A percentile compares a stretch with the other conserved stretches of the same genome.
These are phyloP conservation scores for Flaveria ramosissima DNA, from an alignment of 129 eudicot genomes.

Conservation along the genomic window DNA sequence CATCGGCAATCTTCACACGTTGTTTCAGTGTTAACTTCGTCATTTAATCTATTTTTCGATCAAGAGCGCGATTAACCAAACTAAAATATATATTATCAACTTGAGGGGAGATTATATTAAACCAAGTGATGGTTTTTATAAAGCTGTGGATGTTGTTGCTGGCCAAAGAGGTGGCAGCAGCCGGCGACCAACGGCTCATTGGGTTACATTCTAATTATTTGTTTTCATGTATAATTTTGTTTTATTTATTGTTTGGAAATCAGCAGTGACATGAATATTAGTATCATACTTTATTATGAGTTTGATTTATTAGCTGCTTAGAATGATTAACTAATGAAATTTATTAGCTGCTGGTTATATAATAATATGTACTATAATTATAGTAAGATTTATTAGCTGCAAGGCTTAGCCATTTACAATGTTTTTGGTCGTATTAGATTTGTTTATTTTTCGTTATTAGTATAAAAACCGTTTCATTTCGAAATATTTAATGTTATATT, in stretches of 20 bases:
- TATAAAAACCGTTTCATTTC: slow-evolving; percentile 12
- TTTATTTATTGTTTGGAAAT: slow-evolving; percentile 24
- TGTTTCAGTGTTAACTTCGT: slow-evolving; percentile 53
- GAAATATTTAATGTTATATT: slow-evolving; percentile 9
- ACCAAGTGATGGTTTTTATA: slow-evolving; percentile 51
- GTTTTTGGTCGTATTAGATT: slow-evolving; percentile 37
- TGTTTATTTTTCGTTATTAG: background rate
- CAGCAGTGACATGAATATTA: slow-evolving; percentile 5
- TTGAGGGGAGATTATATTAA: slow-evolving; percentile 24
- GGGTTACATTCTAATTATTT: slow-evolving; percentile 41
- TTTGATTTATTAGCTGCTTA: slow-evolving; percentile 25
- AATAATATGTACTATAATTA: slow-evolving; percentile 1
- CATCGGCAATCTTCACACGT: slow-evolving; percentile 34
- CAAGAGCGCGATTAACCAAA: background rate
- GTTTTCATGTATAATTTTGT: slow-evolving; percentile 43
- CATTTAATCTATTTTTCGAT: slow-evolving; percentile 26
- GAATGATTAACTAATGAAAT: background rate
- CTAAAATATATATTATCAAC: slow-evolving; percentile 6
- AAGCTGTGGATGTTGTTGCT: slow-evolving; percentile 19
- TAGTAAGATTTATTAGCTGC: slow-evolving; percentile 34
- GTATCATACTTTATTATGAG: background rate
- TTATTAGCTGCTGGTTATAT: slow-evolving; percentile 17
- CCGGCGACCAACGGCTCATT: slow-evolving; percentile 59
- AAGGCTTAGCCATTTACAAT: slow-evolving; percentile 29
- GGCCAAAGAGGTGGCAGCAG: slow-evolving; percentile 44